A percentile compares a stretch with the other conserved stretches of the same genome.
Conservation (phyloP, 129 eudicot genomes). For the Saussurea involucrata region DNA sequence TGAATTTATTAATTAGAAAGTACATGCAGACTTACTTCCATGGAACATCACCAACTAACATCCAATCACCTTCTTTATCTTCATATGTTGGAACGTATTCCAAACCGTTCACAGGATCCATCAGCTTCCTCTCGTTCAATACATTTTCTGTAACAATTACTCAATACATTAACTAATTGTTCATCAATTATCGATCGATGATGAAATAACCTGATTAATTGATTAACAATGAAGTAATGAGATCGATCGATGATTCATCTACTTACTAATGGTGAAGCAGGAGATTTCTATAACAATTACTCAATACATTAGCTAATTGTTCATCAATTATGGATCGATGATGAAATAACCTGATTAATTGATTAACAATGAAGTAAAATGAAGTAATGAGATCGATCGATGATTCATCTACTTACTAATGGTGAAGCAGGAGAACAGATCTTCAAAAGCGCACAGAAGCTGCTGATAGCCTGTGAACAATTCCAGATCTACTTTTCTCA, state of each 20-base stretch:
- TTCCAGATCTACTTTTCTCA: slow-evolving; percentile 74
- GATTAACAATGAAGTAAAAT: not conserved
- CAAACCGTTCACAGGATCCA: slow-evolving; percentile 57
- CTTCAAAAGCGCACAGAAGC: slow-evolving; percentile 51
- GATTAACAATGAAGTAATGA: not conserved
- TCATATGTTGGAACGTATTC: slow-evolving; percentile 89
- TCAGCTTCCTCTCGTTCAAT: slow-evolving; percentile 45
- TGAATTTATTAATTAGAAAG: not conserved
- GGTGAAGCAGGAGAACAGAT: slow-evolving; percentile 59
- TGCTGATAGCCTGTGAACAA: slow-evolving; percentile 52
- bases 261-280: slow-evolving; percentile 50
- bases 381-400: not conserved
- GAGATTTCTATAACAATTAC: slow-evolving; percentile 31
- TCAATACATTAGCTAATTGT: too few species aligned
- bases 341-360: not conserved
- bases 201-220: not conserved
- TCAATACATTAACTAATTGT: not conserved
- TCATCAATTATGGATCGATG: too few species aligned
- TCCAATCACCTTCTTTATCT: slow-evolving; percentile 95
- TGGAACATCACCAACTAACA: slow-evolving; percentile 93
- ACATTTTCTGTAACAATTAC: slow-evolving; percentile 23
- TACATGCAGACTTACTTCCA: slow-evolving; percentile 66
- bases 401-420: slow-evolving; percentile 30
- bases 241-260: not conserved
- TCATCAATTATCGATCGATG: not conserved